A percentile compares a stretch with the other conserved stretches of the same genome.
Evolutionary conservation across 768 basidiomycete species (phyloP).

Genomic region (Tylopilus balloui): DNA sequence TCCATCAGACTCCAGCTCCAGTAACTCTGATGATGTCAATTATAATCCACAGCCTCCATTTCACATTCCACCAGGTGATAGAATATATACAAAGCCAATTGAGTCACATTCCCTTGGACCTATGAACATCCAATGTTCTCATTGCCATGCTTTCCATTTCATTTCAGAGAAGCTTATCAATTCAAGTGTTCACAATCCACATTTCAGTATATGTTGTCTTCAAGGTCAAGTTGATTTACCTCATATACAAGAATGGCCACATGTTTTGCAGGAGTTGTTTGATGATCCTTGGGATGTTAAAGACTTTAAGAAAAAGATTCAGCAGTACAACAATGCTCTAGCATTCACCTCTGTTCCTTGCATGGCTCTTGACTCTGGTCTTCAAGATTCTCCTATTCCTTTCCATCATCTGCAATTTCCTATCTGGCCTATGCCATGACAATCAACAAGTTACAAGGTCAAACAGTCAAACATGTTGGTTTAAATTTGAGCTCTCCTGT

Average conservation of each 20-base stretch:
- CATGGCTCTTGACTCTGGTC: not conserved
- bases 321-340: slow-evolving; percentile 35
- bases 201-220: slow-evolving; percentile 30
- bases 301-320: slow-evolving; percentile 32
- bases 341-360: slow-evolving; percentile 10
- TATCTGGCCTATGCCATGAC: slow-evolving; percentile 36
- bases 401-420: slow-evolving; percentile 29
- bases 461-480: slow-evolving; percentile 13
- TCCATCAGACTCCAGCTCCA: too few species aligned
- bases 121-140: slow-evolving; percentile 8
- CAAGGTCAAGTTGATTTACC: slow-evolving; percentile 25
- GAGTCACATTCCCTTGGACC: not conserved
- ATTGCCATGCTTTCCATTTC: slow-evolving; percentile 22
- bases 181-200: not conserved
- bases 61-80: slow-evolving; percentile 7
- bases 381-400: slow-evolving; percentile 18
- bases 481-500: slow-evolving; percentile 23
- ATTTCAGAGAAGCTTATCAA: slow-evolving; percentile 6
- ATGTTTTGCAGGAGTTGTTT: slow-evolving; percentile 7
- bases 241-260: slow-evolving; percentile 18
- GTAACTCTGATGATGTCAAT: too few species aligned
- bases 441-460: slow-evolving; percentile 39
- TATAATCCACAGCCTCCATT: not conserved
- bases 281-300: slow-evolving; percentile 6
- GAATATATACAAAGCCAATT: slow-evolving; percentile 13